phyloP scores from a whole-genome alignment of 306 rosid genomes.

The Medicago arabica region DNA sequence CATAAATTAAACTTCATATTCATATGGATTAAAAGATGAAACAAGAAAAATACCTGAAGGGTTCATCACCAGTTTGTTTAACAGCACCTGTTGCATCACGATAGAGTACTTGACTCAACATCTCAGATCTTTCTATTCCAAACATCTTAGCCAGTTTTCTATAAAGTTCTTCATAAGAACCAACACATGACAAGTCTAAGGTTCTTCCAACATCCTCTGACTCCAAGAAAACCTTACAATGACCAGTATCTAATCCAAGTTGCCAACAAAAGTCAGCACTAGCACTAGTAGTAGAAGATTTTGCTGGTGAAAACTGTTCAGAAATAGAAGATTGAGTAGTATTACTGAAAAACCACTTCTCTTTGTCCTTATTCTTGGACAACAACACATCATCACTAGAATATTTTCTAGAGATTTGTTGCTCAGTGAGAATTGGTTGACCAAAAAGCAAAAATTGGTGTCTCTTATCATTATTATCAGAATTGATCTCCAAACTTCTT shows the following conservation, averaged over 20 bases:
- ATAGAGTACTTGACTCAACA: slow-evolving; percentile 79
- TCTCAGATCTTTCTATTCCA: slow-evolving; percentile 73
- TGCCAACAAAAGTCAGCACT: slow-evolving; percentile 61
- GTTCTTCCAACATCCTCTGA: slow-evolving; percentile 94
- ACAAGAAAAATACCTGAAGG: slow-evolving; percentile 59
- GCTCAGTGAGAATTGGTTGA: slow-evolving; percentile 95
- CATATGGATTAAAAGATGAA: too few species aligned
- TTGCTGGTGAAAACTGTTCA: slow-evolving; percentile 52
- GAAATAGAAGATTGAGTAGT: slow-evolving; percentile 45
- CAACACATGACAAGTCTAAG: slow-evolving; percentile 66
- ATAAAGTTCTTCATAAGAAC: slow-evolving; percentile 85
- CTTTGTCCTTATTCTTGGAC: slow-evolving; percentile 41
- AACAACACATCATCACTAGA: slow-evolving; percentile 41
- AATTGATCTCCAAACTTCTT: slow-evolving; percentile 59
- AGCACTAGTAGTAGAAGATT: slow-evolving; percentile 45
- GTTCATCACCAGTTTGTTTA: slow-evolving; percentile 85
- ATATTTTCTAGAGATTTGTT: slow-evolving; percentile 68
- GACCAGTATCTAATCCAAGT: slow-evolving; percentile 71
- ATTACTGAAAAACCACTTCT: slow-evolving; percentile 53
- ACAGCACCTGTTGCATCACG: slow-evolving; percentile 74
- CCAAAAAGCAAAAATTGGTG: slow-evolving; percentile 93
- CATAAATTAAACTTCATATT: too few species aligned
- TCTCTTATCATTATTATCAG: slow-evolving; percentile 70
- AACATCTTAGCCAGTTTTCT: slow-evolving; percentile 80
- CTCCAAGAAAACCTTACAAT: slow-evolving; percentile 93